Conservation (phyloP, 2,329 filamentous ascomycete genomes). For the Lecanicillium sp. region DNA sequence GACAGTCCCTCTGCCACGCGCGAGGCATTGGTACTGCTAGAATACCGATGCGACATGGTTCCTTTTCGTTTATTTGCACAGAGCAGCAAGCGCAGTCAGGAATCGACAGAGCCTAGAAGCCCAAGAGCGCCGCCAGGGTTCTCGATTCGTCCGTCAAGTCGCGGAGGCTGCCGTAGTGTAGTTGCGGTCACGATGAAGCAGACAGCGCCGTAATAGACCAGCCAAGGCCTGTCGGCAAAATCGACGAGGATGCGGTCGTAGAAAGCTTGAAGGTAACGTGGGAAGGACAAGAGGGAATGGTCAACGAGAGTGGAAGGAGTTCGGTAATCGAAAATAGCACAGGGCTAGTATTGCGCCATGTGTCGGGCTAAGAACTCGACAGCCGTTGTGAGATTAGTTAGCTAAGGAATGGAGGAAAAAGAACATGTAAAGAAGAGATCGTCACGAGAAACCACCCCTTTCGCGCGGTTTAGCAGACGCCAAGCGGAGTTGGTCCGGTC, state of each 20-base stretch:
- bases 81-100: neutral
- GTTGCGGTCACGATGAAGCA: no score
- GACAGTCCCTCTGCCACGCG: conserved; percentile 4
- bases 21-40: conserved; percentile 8
- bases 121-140: no score
- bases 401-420: neutral
- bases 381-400: neutral
- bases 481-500: neutral
- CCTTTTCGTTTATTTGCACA: no score
- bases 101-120: no score
- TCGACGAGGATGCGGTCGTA: no score
- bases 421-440: neutral
- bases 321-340: neutral
- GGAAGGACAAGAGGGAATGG: neutral
- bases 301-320: neutral
- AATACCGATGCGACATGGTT: conserved; percentile 9
- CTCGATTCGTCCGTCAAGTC: no score
- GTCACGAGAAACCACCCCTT: neutral
- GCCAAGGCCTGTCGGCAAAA: no score
- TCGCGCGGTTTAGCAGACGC: neutral
- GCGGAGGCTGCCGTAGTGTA: no score
- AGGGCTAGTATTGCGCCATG: neutral
- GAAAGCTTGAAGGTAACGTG: no score
- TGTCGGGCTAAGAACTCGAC: neutral
- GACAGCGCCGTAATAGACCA: no score